phyloP scores from a whole-genome alignment of 805 yeast species.

The Candida peoriensis region DNA sequence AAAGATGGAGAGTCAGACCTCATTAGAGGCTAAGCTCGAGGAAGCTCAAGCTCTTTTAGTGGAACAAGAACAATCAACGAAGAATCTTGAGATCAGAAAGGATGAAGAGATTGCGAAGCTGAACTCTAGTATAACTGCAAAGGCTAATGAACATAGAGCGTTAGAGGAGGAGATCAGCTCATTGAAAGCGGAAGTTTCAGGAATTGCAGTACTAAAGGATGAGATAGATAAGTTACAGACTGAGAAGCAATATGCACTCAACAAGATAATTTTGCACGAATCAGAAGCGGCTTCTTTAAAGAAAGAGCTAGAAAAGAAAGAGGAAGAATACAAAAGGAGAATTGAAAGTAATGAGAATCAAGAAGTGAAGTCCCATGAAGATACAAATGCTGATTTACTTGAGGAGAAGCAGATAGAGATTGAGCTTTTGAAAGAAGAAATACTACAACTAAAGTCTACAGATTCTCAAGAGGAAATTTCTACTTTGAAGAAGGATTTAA shows the following conservation, averaged over 20 bases:
- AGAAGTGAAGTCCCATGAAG: neutral
- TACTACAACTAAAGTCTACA: slow-evolving; percentile 10
- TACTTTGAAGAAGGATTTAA: slow-evolving; percentile 1
- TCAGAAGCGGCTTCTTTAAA: too few species aligned
- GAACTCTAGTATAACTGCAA: too few species aligned
- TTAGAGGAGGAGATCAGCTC: neutral
- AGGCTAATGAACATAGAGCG: neutral
- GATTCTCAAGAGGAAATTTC: neutral
- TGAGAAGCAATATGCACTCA: too few species aligned
- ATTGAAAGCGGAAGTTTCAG: neutral
- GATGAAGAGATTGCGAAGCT: too few species aligned
- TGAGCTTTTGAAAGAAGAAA: slow-evolving; percentile 20
- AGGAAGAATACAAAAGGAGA: neutral
- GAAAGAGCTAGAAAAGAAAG: neutral
- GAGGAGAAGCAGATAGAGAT: slow-evolving; percentile 23
- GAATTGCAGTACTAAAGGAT: neutral
- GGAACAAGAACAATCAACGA: too few species aligned
- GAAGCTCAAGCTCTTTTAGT: neutral
- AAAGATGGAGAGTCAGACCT: too few species aligned
- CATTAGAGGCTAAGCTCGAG: neutral
- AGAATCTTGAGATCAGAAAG: too few species aligned
- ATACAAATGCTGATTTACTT: neutral
- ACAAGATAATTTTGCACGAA: too few species aligned
- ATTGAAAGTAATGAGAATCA: neutral
- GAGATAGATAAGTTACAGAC: neutral